These are phyloP conservation scores for Fusarium subglutinans DNA, from an alignment of 2,329 filamentous ascomycete genomes.

Conservation along the genomic window DNA sequence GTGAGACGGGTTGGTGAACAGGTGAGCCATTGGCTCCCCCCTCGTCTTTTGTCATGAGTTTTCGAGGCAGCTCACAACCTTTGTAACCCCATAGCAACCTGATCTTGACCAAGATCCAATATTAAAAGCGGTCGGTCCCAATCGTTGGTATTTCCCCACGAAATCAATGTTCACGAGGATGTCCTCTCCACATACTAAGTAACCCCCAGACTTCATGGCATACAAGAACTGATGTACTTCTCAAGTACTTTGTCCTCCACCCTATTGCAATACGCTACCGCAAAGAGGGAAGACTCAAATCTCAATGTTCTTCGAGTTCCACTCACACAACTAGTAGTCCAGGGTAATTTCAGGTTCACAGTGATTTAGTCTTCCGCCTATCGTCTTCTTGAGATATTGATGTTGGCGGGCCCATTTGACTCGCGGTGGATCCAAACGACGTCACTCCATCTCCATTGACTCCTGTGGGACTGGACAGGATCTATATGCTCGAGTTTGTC, in stretches of 20 bases:
- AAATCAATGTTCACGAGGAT: constrained; percentile 15
- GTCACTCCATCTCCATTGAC: constrained; percentile 25
- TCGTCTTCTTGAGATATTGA: constrained; percentile 26
- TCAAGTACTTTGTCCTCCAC: constrained; percentile 27
- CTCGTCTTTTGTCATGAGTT: not conserved
- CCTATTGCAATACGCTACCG: constrained; percentile 9
- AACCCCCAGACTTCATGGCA: not conserved
- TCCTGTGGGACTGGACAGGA: not conserved
- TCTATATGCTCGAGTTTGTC: not conserved
- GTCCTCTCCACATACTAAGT: constrained; percentile 19
- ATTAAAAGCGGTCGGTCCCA: constrained; percentile 9
- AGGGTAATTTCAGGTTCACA: constrained; percentile 22
- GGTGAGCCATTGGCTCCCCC: not conserved
- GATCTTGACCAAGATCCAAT: not conserved
- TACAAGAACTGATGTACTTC: constrained; percentile 11
- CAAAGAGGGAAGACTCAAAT: constrained; percentile 23
- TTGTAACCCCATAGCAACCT: not conserved
- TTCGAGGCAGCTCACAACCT: not conserved
- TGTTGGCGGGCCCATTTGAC: constrained; percentile 23
- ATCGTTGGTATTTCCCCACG: constrained; percentile 23
- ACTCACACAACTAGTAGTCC: constrained; percentile 21
- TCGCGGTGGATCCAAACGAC: constrained; percentile 32
- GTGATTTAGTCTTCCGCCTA: constrained; percentile 28
- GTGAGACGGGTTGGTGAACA: not conserved
- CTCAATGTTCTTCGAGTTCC: constrained; percentile 21